Evolutionary conservation across 2,329 filamentous ascomycete genomes (phyloP).

Genomic region (Hypoxylon sp.): DNA sequence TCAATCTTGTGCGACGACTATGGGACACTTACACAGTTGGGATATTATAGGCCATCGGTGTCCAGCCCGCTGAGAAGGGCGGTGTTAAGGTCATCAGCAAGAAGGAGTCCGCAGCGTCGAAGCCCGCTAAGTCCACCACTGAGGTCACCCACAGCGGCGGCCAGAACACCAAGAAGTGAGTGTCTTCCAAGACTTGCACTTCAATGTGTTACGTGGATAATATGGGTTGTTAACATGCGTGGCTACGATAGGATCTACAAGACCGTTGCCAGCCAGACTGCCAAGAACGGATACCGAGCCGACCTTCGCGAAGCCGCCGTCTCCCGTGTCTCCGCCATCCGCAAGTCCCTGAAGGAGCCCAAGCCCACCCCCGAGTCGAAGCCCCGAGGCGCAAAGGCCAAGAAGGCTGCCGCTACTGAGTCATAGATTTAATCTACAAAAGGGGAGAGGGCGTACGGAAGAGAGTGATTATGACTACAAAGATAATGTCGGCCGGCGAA

Average conservation of each 20-base stretch:
- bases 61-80: slow-evolving; percentile 80
- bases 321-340: slow-evolving; percentile 87
- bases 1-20: background rate
- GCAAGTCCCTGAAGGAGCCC: slow-evolving; percentile 79
- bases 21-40: slow-evolving; percentile 47
- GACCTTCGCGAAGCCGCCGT: slow-evolving; percentile 84
- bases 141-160: slow-evolving; percentile 76
- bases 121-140: slow-evolving; percentile 76
- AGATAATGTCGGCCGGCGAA: slow-evolving; percentile 42
- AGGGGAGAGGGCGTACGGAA: slow-evolving; percentile 17
- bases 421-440: slow-evolving; percentile 51
- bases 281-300: slow-evolving; percentile 86
- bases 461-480: slow-evolving; percentile 33
- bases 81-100: slow-evolving; percentile 86
- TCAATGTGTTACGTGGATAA: background rate
- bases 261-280: slow-evolving; percentile 82
- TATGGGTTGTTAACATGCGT: slow-evolving; percentile 16
- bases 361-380: slow-evolving; percentile 81
- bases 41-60: slow-evolving; percentile 77
- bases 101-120: slow-evolving; percentile 77
- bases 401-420: slow-evolving; percentile 70
- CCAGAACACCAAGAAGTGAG: slow-evolving; percentile 85
- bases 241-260: slow-evolving; percentile 78
- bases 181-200: slow-evolving; percentile 41
- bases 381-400: slow-evolving; percentile 82